Percentiles rank a stretch among this genome's conserved stretches.
phyloP scores from a whole-genome alignment of 2,329 filamentous ascomycete genomes.

The Karstenula rhodostoma region DNA sequence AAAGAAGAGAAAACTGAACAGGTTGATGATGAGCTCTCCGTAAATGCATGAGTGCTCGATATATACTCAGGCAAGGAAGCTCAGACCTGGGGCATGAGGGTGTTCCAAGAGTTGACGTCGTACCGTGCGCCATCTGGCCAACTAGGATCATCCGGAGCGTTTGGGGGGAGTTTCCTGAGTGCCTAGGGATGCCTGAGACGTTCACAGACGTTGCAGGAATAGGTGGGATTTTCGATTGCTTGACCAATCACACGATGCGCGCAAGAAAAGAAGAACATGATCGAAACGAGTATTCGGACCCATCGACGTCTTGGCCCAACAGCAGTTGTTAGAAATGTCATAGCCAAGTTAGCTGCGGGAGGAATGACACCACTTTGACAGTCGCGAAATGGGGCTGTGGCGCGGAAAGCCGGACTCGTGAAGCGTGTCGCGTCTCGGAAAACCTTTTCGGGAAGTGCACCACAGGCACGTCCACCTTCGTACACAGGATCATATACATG shows the following conservation, averaged over 20 bases:
- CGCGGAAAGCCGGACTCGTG: conserved; percentile 21
- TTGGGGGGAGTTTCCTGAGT: conserved; percentile 20
- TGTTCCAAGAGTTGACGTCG: conserved; percentile 16
- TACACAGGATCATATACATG: background rate
- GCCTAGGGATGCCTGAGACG: conserved; percentile 6
- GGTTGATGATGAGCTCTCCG: conserved; percentile 2
- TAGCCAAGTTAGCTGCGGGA: conserved; percentile 29
- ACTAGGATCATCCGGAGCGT: conserved; percentile 28
- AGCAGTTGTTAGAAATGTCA: conserved; percentile 26
- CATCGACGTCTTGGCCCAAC: conserved; percentile 30
- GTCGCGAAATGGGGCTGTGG: conserved; percentile 4
- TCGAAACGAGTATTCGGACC: conserved; percentile 6
- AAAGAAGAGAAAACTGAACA: conserved; percentile 13
- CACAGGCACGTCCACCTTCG: conserved; percentile 9
- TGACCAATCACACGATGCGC: conserved; percentile 22
- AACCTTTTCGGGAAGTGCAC: conserved; percentile 18
- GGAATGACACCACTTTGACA: conserved; percentile 13
- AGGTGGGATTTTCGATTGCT: conserved; percentile 1
- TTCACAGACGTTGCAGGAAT: background rate
- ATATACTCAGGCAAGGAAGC: conserved; percentile 16
- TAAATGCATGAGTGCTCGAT: conserved; percentile 15
- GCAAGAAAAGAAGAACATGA: conserved; percentile 1
- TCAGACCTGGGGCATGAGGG: conserved; percentile 16
- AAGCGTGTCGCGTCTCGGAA: conserved; percentile 30
- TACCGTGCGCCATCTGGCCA: conserved; percentile 11